Base-by-base conservation (phyloP, 2,329 filamentous ascomycete genomes). In the Tolypocladium ovalisporum region DNA sequence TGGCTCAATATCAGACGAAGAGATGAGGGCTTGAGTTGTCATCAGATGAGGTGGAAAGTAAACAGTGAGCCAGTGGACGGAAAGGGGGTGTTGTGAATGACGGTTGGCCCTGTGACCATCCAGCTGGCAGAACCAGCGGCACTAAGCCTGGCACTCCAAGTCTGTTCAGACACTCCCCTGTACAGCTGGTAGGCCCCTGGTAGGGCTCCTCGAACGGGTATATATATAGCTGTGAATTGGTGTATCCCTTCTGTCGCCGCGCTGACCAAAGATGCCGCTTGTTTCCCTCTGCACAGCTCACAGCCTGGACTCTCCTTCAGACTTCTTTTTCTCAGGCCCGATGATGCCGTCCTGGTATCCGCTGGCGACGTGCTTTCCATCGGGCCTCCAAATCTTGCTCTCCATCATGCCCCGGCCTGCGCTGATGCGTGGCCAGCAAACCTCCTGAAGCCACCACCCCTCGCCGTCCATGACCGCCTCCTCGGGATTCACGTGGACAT, bases 381-480 rank as follows among this genome's bases (percentile, higher is more conserved):
- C 62, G 0, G 80, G 79, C 58, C 79, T 82, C 80, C 80, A 83
- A 36, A 80, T 75, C 67, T 77, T 77, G 56, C 71, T 75, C 65
- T 77, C 70, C 59, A 82, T 67, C 53, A 78, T 71, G 2, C 72
- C 76, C 47, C 79, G 69, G 0, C 78, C 78, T 2, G 75, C 73
- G 27, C 68, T 75, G 3, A 75, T 70, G 27, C 79, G 67, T 4
- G 80, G 77, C 64, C 79, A 82, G 36, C 64, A 72, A 1, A 71
- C 70, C 64, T 83, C 80, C 64, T 81, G 77, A 19, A 82, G 64
- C 80, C 80, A 83, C 79, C 80, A 83, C 15, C 70, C 70, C 3
- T 71, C 68, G 4, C 70, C 71, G 7, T 67, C 63, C 75, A 83
- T 80, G 8, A 79, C 71, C 0, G 77, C 73, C 49, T 78, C 74